Evolutionary conservation across 73 alveolate species (phyloP), one percentile per base, ranked within the genome.

Genomic region (Paramecium sonneborni): DNA sequence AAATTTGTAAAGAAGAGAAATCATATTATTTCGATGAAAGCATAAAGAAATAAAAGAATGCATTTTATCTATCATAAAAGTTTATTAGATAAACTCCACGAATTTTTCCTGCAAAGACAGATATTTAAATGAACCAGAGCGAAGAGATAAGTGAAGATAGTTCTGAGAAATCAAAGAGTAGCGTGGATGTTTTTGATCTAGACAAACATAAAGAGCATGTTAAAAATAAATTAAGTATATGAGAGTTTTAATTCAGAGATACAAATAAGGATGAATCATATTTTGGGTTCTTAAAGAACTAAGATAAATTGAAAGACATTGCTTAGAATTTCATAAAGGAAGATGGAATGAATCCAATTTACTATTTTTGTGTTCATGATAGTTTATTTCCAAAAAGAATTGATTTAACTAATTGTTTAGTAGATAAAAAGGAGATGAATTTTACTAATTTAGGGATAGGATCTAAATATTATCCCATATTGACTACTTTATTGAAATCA

Each of bases 361-460:
- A 41, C 70, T 76, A 41, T 44, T 76, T 28, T 76, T 76, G 89
- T 44, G 39, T 76, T 18, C 43, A 76, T 76, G 89, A 76, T 30
- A 38, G 48, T 38, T 21, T 76, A n/a, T 76, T 76, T 21, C 89
- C 89, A 1, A 76, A 76, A 41, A 37, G 48, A 44, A 38, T 76
- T 41, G 89, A 76, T 10, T 41, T 76, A 39, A 26, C 86, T 8
- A 72, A 72, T 72, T 72, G 86, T 62, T 34, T 72, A n/a, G 35
- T 72, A 8, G 86, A 72, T 44, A 38, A 38, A 21, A 38, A 76
- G 23, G 72, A 76, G 72, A 76, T 76, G 89, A 76, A 76, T 41
- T 76, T 76, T n/a, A 28, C 89, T n/a, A 24, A 38, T 76, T 41
- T 38, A 23, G 89, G 89, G 15, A 38, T 76, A 15, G 34, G 39